phyloP scores from a whole-genome alignment of 495 filamentous ascomycete species.

The Hyaloscypha bicolor region DNA sequence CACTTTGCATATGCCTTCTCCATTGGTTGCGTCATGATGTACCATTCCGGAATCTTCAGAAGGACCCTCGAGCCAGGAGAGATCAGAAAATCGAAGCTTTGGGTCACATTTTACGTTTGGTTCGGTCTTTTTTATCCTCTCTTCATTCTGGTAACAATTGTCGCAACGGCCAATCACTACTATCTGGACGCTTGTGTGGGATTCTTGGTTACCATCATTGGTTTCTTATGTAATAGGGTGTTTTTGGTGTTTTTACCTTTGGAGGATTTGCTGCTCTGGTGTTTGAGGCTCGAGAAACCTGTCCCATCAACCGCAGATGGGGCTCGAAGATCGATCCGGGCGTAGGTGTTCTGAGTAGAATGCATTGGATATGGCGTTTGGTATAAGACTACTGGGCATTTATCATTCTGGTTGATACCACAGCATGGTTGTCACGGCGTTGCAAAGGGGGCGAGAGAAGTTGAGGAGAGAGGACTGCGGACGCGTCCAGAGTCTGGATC shows the following conservation, averaged over 20 bases:
- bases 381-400: background rate
- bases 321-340: conserved; percentile 7
- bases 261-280: conserved; percentile 58
- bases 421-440: conserved; percentile 15
- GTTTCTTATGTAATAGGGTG: conserved; percentile 52
- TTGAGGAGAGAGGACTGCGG: background rate
- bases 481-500: background rate
- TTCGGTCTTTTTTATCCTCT: conserved; percentile 58
- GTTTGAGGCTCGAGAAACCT: conserved; percentile 59
- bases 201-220: conserved; percentile 48
- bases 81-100: conserved; percentile 40
- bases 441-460: background rate
- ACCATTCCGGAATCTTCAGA: conserved; percentile 58
- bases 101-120: conserved; percentile 46
- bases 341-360: background rate
- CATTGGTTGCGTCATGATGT: conserved; percentile 61
- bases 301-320: conserved; percentile 53
- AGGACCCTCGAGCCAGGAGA: conserved; percentile 49
- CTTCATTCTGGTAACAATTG: conserved; percentile 61
- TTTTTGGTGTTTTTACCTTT: conserved; percentile 57
- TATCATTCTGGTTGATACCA: conserved; percentile 19
- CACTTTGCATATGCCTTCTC: conserved; percentile 63
- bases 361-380: conserved; percentile 23
- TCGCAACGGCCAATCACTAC: conserved; percentile 70
- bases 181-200: conserved; percentile 63